Evolutionary conservation across 768 basidiomycete species (phyloP), one percentile per base, ranked within the genome.

Genomic region (Clitopilus hobsonii): DNA sequence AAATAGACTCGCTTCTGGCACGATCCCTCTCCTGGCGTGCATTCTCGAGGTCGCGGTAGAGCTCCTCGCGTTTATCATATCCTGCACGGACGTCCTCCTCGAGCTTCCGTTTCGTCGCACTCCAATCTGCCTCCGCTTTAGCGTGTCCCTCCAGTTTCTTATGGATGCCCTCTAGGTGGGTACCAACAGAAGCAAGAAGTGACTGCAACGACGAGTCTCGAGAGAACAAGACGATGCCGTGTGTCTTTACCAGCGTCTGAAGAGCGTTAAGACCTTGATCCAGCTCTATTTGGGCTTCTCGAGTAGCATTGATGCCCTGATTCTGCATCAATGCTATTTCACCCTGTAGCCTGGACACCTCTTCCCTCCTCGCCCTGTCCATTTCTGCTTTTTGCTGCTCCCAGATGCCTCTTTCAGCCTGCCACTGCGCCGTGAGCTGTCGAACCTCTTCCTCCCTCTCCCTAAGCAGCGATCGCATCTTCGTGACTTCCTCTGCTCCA

Each of bases 141-240:
- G 69, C 62, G 64, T 77, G 71, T 13, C 69, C 63, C 14, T 78
- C 73, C 38, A 83, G 49, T 58, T 77, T 78, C 16, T 56, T 64
- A 47, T 80, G 72, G 16, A 85, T 63, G n/a, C 64, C 69, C 51
- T 75, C 74, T 28, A 89, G 60, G 67, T 88, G 85, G 28, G 72
- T 61, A 1, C 72, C 73, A 32, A 87, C 65, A 14, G 83, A 76
- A 11, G 69, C 64, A 52, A 84, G 59, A 1, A 86, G 65, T 49
- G 74, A 78, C 48, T 75, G 72, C 29, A 85, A 55, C 20, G 83
- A 78, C 20, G 70, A 57, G 55, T 85, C 82, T 51, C 75, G 71
- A 14, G 80, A 75, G 57, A 74, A 79, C 20, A 83, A 67, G n/a
- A 76, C 74, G 59, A 91, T 75, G 14, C 74, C 76, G 62, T 88